phyloP scores from a whole-genome alignment of 2,329 filamentous ascomycete species.

The Talaromyces funiculosus region DNA sequence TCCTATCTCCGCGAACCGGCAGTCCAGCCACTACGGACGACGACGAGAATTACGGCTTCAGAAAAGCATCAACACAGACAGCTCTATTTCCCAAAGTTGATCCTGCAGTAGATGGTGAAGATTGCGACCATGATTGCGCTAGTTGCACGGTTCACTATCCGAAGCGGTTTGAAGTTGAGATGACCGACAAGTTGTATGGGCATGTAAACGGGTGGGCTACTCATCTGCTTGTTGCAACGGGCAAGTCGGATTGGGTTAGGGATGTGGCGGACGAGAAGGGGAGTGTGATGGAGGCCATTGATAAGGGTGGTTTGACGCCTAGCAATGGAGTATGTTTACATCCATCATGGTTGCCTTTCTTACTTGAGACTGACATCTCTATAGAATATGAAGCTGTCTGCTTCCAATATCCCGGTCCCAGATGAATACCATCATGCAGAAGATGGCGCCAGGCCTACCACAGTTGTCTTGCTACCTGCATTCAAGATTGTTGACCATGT shows the following conservation, averaged over 20 bases:
- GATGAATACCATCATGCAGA: constrained; percentile 53
- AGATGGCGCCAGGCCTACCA: constrained; percentile 61
- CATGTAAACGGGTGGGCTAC: constrained; percentile 81
- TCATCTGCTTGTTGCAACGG: constrained; percentile 88
- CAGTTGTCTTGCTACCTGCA: constrained; percentile 74
- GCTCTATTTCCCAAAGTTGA: constrained; percentile 69
- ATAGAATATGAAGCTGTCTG: constrained; percentile 81
- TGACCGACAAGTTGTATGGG: constrained; percentile 74
- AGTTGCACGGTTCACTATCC: constrained; percentile 76
- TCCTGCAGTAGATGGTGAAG: constrained; percentile 75
- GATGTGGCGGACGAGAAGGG: constrained; percentile 84
- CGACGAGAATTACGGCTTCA: constrained; percentile 33
- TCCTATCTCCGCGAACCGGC: constrained; percentile 25
- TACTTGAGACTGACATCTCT: background rate
- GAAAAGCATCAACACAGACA: constrained; percentile 42
- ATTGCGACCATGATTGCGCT: constrained; percentile 81
- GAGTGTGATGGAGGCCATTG: constrained; percentile 74
- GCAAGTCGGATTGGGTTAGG: constrained; percentile 89
- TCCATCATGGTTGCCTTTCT: background rate
- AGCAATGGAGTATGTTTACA: constrained; percentile 36
- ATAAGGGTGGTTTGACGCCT: constrained; percentile 37
- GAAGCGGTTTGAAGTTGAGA: constrained; percentile 65
- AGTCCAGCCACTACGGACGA: constrained; percentile 21
- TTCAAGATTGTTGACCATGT: constrained; percentile 81
- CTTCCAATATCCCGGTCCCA: constrained; percentile 82